These are phyloP conservation scores for Aspergillus alliaceus DNA, from an alignment of 2,329 filamentous ascomycete genomes.

Conservation along the genomic window DNA sequence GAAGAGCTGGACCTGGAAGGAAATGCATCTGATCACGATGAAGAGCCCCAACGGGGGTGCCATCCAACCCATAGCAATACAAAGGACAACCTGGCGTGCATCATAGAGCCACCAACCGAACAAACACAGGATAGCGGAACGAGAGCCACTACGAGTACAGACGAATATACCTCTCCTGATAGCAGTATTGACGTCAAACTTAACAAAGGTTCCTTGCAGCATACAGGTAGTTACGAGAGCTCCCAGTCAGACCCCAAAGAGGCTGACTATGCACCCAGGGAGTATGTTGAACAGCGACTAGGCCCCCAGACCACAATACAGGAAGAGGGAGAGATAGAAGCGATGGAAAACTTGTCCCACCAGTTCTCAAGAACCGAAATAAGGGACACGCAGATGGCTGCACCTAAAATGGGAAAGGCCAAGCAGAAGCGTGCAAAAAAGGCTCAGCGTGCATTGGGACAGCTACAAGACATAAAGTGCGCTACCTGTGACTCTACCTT, in stretches of 20 bases:
- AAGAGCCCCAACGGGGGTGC: background rate
- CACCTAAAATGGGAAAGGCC: constrained; percentile 49
- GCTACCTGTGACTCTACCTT: constrained; percentile 77
- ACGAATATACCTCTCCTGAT: background rate
- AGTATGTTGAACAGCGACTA: constrained; percentile 43
- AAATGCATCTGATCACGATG: background rate
- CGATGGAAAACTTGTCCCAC: constrained; percentile 12
- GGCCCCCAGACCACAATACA: constrained; percentile 14
- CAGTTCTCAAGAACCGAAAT: constrained; percentile 20
- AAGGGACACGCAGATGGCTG: constrained; percentile 18
- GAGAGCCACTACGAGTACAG: background rate
- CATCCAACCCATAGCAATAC: too few species aligned
- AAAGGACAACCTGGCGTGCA: background rate
- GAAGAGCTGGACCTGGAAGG: constrained; percentile 42
- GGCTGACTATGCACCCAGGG: constrained; percentile 45
- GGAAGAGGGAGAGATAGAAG: constrained; percentile 9
- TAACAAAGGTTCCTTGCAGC: background rate
- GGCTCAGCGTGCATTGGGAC: constrained; percentile 32
- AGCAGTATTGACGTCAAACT: background rate
- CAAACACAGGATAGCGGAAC: background rate
- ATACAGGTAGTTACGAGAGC: background rate
- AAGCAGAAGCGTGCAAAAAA: constrained; percentile 55
- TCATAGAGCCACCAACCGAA: background rate
- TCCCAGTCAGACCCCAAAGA: background rate
- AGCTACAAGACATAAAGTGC: constrained; percentile 61